Conservation (phyloP, 768 basidiomycete species). For the Calvatia gigantea region DNA sequence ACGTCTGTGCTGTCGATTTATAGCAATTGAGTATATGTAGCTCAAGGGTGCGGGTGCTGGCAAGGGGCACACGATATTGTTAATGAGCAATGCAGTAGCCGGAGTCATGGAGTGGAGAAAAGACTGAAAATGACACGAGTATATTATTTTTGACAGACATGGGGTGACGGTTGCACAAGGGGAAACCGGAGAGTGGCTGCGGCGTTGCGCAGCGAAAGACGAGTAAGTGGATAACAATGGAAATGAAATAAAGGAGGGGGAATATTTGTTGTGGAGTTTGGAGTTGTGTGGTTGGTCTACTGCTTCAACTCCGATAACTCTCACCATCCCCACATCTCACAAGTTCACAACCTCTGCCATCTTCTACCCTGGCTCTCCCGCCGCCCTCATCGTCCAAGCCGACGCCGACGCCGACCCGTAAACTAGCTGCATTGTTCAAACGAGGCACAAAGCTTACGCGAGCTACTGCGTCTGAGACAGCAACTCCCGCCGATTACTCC, state of each 20-base stretch:
- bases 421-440: constrained; percentile 2
- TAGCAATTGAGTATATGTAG: background rate
- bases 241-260: background rate
- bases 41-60: too few species aligned
- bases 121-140: too few species aligned
- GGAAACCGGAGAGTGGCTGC: too few species aligned
- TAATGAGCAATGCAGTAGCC: too few species aligned
- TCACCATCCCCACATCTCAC: background rate
- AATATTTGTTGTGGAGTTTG: background rate
- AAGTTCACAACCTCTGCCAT: background rate
- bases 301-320: background rate
- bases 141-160: too few species aligned
- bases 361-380: constrained; percentile 5
- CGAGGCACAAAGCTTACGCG: background rate
- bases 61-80: too few species aligned
- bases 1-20: background rate
- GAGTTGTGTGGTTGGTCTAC: background rate
- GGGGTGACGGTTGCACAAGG: too few species aligned
- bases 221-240: background rate
- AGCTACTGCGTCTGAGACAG: background rate
- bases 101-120: too few species aligned
- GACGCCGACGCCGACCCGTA: constrained; percentile 1
- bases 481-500: background rate
- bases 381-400: background rate
- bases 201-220: background rate